Base-by-base conservation (phyloP, 2,329 filamentous ascomycete genomes). In the Penicillium olsonii region DNA sequence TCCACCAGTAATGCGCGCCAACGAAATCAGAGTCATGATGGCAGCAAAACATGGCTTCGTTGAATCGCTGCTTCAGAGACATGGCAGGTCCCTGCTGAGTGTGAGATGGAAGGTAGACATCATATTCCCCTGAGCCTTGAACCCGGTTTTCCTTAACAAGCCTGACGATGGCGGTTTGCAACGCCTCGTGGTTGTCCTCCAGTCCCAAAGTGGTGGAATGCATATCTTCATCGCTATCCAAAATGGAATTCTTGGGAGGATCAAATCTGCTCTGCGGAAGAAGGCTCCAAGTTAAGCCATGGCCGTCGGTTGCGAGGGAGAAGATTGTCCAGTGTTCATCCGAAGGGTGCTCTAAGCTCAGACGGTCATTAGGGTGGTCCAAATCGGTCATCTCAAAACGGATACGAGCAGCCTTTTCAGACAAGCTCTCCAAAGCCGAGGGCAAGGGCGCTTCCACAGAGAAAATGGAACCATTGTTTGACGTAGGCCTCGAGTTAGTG, bases 71-170 rank as follows among this genome's bases (percentile, higher is more conserved):
- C 48, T 65, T 68, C 34, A 75, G 59, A 8, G 68, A 66, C 19
- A 55, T 49, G 5, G 45, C 44, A 5, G 45, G 40, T 27, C 48
- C 17, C 52, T 31, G 49, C 15, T 52, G 52, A 6, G 42, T 22
- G 10, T 27, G 15, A 37, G 18, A 35, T 27, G 46, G 20, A 46
- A 50, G 9, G 4, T 47, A 43, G 4, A 42, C 45, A 5, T 46
- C 57, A 37, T 56, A 61, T 27, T 61, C 62, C 15, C 54, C 55
- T 15, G 80, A 83, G 45, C 87, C 84, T 0, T 87, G 86, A 37
- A 91, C 88, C 62, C 94, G 89, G 53, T 87, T 92, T 55, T 95
- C 89, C 62, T 90, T 83, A 1, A 94, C 87, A 4, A 95, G 77
- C 65, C 87, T 91, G 51, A 90, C 73, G 45, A 95, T 88, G 0